Evolutionary conservation across 2,329 filamentous ascomycete genomes (phyloP).

Genomic region (Rosellinia necatrix): DNA sequence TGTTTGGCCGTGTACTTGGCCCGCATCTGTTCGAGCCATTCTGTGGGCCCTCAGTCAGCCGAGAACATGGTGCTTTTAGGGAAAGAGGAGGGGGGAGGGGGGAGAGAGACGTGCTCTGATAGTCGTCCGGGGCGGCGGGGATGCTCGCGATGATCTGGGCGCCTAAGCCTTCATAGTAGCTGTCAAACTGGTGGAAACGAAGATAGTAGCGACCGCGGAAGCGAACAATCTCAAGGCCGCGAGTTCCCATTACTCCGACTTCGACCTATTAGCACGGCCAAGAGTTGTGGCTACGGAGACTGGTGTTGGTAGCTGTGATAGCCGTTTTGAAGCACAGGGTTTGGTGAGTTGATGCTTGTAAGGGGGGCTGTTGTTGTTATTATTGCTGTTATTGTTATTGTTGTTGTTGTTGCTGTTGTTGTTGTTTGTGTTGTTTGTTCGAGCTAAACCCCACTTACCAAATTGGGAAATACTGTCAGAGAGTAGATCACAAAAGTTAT

Average conservation of each 20-base stretch:
- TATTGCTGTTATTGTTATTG: too few relatives aligned
- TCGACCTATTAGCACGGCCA: neutral
- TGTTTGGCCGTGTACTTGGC: constrained; percentile 3
- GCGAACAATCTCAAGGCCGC: neutral
- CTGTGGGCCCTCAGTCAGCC: neutral
- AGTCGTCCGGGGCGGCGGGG: neutral
- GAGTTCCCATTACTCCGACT: neutral
- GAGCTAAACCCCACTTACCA: too few relatives aligned
- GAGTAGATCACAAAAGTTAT: too few relatives aligned
- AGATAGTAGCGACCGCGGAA: neutral
- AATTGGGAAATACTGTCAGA: too few relatives aligned
- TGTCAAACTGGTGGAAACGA: neutral
- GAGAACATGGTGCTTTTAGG: neutral
- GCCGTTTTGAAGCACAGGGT: too few relatives aligned
- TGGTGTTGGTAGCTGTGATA: too few relatives aligned
- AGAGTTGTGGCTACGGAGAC: too few relatives aligned
- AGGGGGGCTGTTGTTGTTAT: too few relatives aligned
- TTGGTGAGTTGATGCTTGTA: too few relatives aligned
- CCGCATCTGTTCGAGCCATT: constrained; percentile 6
- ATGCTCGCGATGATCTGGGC: neutral
- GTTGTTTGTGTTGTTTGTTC: too few relatives aligned
- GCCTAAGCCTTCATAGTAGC: neutral
- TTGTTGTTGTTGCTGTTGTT: too few relatives aligned
- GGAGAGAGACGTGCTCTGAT: neutral
- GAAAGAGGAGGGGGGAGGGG: neutral